Conservation (phyloP, 768 basidiomycete genomes). For the Lentinula detonsa region DNA sequence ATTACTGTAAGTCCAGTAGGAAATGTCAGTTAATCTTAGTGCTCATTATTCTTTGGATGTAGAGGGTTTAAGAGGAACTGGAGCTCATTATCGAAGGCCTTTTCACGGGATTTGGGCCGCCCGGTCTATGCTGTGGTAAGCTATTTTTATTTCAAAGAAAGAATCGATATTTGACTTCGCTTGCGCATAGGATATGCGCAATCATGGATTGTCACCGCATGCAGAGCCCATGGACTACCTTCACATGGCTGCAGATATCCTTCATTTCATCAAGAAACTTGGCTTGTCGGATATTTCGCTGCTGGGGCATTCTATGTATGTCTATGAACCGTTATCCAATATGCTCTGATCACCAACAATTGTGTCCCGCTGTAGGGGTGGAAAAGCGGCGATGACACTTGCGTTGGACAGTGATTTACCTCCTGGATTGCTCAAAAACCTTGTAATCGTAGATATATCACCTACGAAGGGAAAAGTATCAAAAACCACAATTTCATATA, state of each 20-base stretch:
- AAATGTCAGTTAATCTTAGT: background rate
- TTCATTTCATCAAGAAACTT: conserved; percentile 54
- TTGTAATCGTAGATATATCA: conserved; percentile 64
- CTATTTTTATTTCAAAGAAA: background rate
- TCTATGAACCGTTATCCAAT: conserved; percentile 4
- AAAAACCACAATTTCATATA: conserved; percentile 47
- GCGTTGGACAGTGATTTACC: conserved; percentile 30
- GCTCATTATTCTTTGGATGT: background rate
- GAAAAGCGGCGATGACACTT: conserved; percentile 55
- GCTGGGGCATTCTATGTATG: conserved; percentile 88
- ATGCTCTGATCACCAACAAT: conserved; percentile 2
- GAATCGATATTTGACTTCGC: background rate
- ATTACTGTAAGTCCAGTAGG: conserved; percentile 43
- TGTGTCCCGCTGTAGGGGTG: conserved; percentile 39
- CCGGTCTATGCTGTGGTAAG: conserved; percentile 75
- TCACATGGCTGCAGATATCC: conserved; percentile 76
- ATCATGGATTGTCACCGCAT: conserved; percentile 84
- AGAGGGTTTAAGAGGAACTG: conserved; percentile 91
- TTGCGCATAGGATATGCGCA: conserved; percentile 67
- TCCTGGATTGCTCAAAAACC: conserved; percentile 28
- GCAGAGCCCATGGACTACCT: conserved; percentile 65
- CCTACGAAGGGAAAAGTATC: conserved; percentile 45
- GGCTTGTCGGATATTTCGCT: conserved; percentile 59
- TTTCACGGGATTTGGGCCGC: conserved; percentile 55
- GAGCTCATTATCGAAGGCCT: conserved; percentile 72